Evolutionary conservation across 108 stramenopile genomes (phyloP), one percentile per base, ranked within the genome.

Genomic region (Nitzschia inconspicua): DNA sequence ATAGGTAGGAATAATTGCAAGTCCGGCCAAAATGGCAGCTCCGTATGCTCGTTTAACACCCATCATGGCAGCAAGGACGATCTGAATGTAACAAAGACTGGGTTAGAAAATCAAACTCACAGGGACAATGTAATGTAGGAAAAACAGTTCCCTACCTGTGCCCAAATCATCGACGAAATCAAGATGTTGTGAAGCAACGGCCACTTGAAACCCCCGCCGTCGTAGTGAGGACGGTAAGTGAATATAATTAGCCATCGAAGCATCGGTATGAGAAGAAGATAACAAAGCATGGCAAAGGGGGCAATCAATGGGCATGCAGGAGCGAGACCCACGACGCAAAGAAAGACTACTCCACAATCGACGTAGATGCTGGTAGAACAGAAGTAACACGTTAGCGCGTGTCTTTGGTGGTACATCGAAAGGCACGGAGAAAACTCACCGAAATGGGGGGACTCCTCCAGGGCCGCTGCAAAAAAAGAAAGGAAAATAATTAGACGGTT

Each of bases 281-380:
- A 90, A 62, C 86, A 86, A 9, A 86, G 34, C 19, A 85, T 60
- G 14, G 80, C 71, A 41, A 65, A 68, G 8, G 83, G 85, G 19
- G 84, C 78, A 29, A 94, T 83, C 34, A 94, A 50, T 24, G 92
- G 92, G 19, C 72, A 75, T 44, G 81, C 75, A 5, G 87, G 85
- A 32, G 83, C 76, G 39, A 94, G 73, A 8, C 85, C 79, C 2
- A 88, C 62, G 9, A 80, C 63, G 43, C 84, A 88, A 23, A 94
- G 25, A 60, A 93, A 83, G n/a, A 89, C 86, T 6, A 88, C 73
- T 27, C 88, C 86, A 44, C 77, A 65, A 63, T 94, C 88, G 41
- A 94, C 82, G 61, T 88, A 94, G 9, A 90, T 68, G 20, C 92
- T 64, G 61, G 82, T n/a, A n/a, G n/a, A n/a, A n/a, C n/a, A n/a